Base-by-base conservation (phyloP, 371 early-diverging fungal genomes). In the Apophysomyces ossiformis region DNA sequence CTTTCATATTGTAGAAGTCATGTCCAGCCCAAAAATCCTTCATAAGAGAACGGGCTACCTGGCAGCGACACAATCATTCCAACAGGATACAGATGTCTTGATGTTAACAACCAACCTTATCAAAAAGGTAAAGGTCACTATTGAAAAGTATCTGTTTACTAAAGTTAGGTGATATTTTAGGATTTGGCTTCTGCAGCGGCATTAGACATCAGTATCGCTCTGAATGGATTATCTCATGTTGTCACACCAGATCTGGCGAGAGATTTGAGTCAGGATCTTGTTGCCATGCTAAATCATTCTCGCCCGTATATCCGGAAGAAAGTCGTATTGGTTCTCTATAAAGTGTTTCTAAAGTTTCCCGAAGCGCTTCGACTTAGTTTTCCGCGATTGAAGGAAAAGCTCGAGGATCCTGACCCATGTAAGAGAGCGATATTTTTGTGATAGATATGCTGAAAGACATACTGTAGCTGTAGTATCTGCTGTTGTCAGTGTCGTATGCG, bases 1-100 rank as follows among this genome's bases (percentile, higher is more conserved):
- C 0, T 98, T 98, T 71, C 95, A 97, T 72, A 90, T 97, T 4
- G 92, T 98, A n/a, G 96, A 98, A 74, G 95, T 96, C 57, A 97
- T 98, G 97, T 93, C 96, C 0, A 92, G 95, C 5, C 84, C 92
- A 54, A 92, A 93, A 58, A 89, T 94, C 43, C 71, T 83, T 26
- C 89, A 94, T 73, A 98, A 98, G 74, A 85, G 95, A 35, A 83
- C 92, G 21, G 99, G 97, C 37, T 98, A 98, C 72, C 82, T 94
- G 63, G 97, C 97, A 2, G 98, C 97, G 1, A 80, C 90, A 1
- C 89, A 92, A 64, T 91, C 95, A 4, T 97, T 98, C 78, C 85
- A 89, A 66, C 93, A 94, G 65, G 95, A 96, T 57, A 97, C 96
- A 1, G 96, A 96, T 77, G 96, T 98, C 0, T 83, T 97, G 38